phyloP scores from a whole-genome alignment of 192 early-diverging fungal genomes.

The Podila epicladia region DNA sequence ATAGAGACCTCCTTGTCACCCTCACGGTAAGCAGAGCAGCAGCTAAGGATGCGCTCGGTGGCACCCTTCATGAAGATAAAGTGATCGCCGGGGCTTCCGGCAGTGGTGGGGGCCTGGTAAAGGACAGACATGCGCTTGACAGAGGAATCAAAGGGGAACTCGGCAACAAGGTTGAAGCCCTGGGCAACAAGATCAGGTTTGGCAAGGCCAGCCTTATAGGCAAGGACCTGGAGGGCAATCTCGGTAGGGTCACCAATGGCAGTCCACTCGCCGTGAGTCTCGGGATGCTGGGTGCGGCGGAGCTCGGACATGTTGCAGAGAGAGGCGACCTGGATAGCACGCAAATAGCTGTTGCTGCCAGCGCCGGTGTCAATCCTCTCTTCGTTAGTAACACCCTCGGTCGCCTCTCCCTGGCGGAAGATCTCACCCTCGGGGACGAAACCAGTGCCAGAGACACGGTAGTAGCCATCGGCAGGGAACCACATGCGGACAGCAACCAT shows the following conservation, averaged over 20 bases:
- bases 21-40: constrained; percentile 68
- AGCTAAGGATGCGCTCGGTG: constrained; percentile 84
- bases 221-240: constrained; percentile 88
- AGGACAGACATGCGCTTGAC: constrained; percentile 95
- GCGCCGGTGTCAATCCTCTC: constrained; percentile 22
- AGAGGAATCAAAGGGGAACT: constrained; percentile 78
- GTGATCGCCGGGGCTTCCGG: constrained; percentile 33
- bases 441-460: constrained; percentile 72
- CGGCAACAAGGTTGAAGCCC: constrained; percentile 62
- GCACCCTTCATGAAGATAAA: constrained; percentile 90
- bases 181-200: constrained; percentile 67
- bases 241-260: constrained; percentile 93
- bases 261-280: constrained; percentile 71
- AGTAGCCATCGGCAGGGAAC: constrained; percentile 77
- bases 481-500: constrained; percentile 90
- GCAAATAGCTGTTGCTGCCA: constrained; percentile 51
- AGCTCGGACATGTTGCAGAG: constrained; percentile 90
- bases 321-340: constrained; percentile 65
- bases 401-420: constrained; percentile 23
- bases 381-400: background rate
- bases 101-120: constrained; percentile 45
- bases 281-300: constrained; percentile 65
- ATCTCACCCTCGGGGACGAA: constrained; percentile 66
- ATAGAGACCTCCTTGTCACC: constrained; percentile 58
- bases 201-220: constrained; percentile 78